Evolutionary conservation across 1,284 basidiomycete genomes (phyloP), one percentile per base, ranked within the genome.

Genomic region (Volvariella volvacea): DNA sequence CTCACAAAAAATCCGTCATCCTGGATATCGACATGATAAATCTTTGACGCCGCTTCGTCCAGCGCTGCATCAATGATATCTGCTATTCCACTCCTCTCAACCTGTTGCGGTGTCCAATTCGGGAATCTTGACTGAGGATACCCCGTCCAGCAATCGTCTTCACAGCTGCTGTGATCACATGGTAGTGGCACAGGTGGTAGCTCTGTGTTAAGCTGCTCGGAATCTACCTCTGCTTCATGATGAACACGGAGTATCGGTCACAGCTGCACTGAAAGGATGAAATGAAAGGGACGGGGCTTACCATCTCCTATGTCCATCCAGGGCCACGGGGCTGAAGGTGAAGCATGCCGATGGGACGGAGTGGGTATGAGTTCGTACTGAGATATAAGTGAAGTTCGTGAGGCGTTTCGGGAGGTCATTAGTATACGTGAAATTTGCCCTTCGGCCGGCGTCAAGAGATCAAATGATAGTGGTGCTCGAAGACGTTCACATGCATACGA

Each of bases 111-210:
- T 0, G 71, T 75, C 76, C 76, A 76, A 48, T 77, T 78, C 21
- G 69, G 71, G 42, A 74, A 78, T 16, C 61, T 58, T 4, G 69
- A 70, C 41, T 73, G 65, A 12, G 76, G 75, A 46, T 78, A 78
- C 4, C 54, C 54, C 42, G 30, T 55, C 67, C 67, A 70, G n/a
- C n/a, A n/a, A n/a, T n/a, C n/a, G n/a, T n/a, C n/a, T n/a, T n/a
- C n/a, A n/a, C n/a, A n/a, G n/a, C n/a, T n/a, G n/a, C n/a, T n/a
- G n/a, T n/a, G n/a, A n/a, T n/a, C n/a, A n/a, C n/a, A n/a, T n/a
- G n/a, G n/a, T n/a, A n/a, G n/a, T n/a, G n/a, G 68, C 7, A 71
- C 60, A 4, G 68, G 69, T 2, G 65, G 67, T 12, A 57, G 42
- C 19, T 58, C 52, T 22, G 52, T 58, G 12, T 54, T 54, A 10